Percentiles rank a stretch among this genome's conserved stretches.
Evolutionary conservation across 2,329 filamentous ascomycete species (phyloP).

Genomic region (Pyrenophora teres): DNA sequence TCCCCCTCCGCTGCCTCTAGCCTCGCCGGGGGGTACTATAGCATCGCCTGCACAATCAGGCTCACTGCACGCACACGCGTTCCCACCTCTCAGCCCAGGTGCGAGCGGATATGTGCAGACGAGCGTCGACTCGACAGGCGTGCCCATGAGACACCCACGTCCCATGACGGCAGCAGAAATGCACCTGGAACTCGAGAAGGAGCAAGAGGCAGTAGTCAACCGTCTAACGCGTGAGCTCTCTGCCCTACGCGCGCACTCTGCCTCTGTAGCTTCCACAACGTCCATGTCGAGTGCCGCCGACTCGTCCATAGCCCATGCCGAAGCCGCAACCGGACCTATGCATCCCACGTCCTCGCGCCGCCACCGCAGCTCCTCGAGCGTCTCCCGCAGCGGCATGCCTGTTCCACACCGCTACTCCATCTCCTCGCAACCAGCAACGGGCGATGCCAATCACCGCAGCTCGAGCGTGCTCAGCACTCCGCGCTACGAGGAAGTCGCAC

Average conservation of each 20-base stretch:
- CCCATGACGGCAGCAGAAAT: slow-evolving; percentile 88
- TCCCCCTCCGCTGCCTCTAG: slow-evolving; percentile 50
- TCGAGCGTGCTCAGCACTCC: slow-evolving; percentile 46
- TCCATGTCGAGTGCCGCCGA: slow-evolving; percentile 51
- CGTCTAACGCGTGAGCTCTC: slow-evolving; percentile 87
- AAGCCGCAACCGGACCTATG: slow-evolving; percentile 52
- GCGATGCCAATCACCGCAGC: slow-evolving; percentile 29
- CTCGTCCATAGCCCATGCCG: slow-evolving; percentile 49
- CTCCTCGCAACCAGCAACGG: slow-evolving; percentile 35
- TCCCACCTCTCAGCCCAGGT: slow-evolving; percentile 45
- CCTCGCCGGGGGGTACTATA: slow-evolving; percentile 42
- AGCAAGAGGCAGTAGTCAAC: slow-evolving; percentile 95
- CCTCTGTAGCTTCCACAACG: slow-evolving; percentile 63
- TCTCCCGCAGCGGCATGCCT: slow-evolving; percentile 48
- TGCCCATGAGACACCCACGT: slow-evolving; percentile 80
- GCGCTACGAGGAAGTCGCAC: slow-evolving; percentile 51
- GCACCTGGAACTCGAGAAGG: slow-evolving; percentile 87
- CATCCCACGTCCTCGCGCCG: slow-evolving; percentile 60
- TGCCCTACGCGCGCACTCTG: slow-evolving; percentile 73
- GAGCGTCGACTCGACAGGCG: slow-evolving; percentile 54
- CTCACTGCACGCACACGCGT: slow-evolving; percentile 38
- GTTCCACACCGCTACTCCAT: slow-evolving; percentile 41
- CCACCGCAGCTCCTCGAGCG: slow-evolving; percentile 61
- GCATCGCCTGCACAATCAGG: slow-evolving; percentile 20
- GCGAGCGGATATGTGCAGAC: slow-evolving; percentile 26